Conservation (phyloP, 352 stramenopile genomes). For the Pythium insidiosum region DNA sequence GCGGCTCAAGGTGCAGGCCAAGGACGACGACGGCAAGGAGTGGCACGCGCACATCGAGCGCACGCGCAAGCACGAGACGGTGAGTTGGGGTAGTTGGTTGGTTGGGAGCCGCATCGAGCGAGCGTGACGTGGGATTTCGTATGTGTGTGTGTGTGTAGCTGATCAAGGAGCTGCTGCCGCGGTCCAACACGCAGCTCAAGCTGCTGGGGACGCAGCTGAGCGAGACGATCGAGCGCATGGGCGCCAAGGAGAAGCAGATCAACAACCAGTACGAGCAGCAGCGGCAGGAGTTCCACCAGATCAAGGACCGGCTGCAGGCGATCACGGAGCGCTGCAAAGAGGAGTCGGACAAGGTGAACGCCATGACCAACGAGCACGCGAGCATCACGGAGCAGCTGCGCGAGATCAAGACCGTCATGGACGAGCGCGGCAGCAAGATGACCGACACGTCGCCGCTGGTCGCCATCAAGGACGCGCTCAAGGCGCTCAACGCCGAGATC, state of each 20-base stretch:
- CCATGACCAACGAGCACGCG: conserved; percentile 70
- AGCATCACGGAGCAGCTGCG: conserved; percentile 67
- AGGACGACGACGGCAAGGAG: conserved; percentile 60
- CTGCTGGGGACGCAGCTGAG: conserved; percentile 44
- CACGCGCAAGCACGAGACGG: conserved; percentile 58
- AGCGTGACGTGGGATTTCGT: too few relatives aligned
- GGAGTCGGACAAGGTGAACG: conserved; percentile 54
- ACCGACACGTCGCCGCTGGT: conserved; percentile 80
- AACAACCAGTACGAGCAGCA: conserved; percentile 85
- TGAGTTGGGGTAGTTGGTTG: too few relatives aligned
- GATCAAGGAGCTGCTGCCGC: conserved; percentile 50
- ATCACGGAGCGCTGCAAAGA: conserved; percentile 63
- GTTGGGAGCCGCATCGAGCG: too few relatives aligned
- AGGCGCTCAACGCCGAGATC: conserved; percentile 64
- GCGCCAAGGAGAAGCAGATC: conserved; percentile 65
- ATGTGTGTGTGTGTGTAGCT: too few relatives aligned
- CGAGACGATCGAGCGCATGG: conserved; percentile 55
- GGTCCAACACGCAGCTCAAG: conserved; percentile 50
- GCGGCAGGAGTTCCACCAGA: conserved; percentile 55
- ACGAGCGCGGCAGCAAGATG: conserved; percentile 79
- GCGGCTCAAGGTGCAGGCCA: conserved; percentile 50
- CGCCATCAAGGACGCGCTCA: conserved; percentile 79
- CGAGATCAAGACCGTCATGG: conserved; percentile 70
- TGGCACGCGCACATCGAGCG: conserved; percentile 79
- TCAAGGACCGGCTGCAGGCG: conserved; percentile 55